Evolutionary conservation across 352 stramenopile species (phyloP).

Genomic region (Pythium diclinum): DNA sequence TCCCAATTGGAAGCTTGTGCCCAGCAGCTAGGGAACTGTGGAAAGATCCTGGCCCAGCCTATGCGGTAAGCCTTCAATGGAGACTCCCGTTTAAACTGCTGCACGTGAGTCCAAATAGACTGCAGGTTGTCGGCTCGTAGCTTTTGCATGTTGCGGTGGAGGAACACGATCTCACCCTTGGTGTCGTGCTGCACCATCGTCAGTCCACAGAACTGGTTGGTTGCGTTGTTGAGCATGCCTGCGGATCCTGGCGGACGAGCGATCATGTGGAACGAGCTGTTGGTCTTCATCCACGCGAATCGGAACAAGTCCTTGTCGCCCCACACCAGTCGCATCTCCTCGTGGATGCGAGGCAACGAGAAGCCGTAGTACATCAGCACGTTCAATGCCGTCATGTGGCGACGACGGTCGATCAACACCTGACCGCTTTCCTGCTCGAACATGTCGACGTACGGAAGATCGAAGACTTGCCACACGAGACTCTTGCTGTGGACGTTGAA

Average conservation of each 20-base stretch:
- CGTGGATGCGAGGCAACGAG: slow-evolving; percentile 31
- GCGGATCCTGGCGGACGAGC: slow-evolving; percentile 11
- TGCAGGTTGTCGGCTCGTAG: background rate
- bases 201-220: background rate
- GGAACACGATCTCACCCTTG: slow-evolving; percentile 18
- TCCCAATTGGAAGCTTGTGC: background rate
- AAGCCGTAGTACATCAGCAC: slow-evolving; percentile 66
- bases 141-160: slow-evolving; percentile 26
- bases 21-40: background rate
- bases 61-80: background rate
- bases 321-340: slow-evolving; percentile 59
- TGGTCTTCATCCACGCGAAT: slow-evolving; percentile 43
- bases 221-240: background rate
- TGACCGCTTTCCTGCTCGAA: slow-evolving; percentile 87
- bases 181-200: slow-evolving; percentile 1
- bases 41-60: background rate
- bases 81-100: background rate
- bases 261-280: slow-evolving; percentile 34
- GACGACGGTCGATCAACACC: slow-evolving; percentile 52
- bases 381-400: slow-evolving; percentile 48
- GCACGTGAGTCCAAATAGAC: background rate
- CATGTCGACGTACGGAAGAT: slow-evolving; percentile 49
- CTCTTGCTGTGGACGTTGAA: slow-evolving; percentile 74
- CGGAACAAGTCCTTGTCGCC: slow-evolving; percentile 75
- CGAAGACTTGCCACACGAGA: slow-evolving; percentile 76